A percentile compares a stretch with the other conserved stretches of the same genome.
Evolutionary conservation across 1,284 basidiomycete genomes (phyloP).

Genomic region (Chondrostereum purpureum): DNA sequence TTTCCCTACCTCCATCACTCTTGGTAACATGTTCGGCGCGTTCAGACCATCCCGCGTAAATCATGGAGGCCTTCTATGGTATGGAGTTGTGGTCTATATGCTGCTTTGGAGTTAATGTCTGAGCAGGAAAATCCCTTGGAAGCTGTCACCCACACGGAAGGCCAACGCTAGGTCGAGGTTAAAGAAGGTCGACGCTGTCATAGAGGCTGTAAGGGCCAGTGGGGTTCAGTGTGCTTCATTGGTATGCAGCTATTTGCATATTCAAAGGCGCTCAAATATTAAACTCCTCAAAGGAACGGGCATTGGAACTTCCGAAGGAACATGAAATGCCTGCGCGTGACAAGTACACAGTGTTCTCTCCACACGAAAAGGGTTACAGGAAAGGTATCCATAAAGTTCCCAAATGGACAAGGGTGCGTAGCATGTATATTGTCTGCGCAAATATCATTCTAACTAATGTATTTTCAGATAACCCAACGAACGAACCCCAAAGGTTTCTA

Average conservation of each 20-base stretch:
- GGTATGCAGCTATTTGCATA: conserved; percentile 42
- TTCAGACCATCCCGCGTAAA: conserved; percentile 66
- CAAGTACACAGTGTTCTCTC: conserved; percentile 92
- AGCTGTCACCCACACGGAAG: conserved; percentile 86
- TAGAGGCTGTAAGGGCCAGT: conserved; percentile 77
- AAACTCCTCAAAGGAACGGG: conserved; percentile 40
- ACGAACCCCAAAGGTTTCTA: conserved; percentile 89
- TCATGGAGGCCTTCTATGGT: conserved; percentile 78
- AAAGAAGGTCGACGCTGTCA: conserved; percentile 90
- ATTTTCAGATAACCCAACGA: conserved; percentile 65
- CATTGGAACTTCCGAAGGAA: conserved; percentile 80
- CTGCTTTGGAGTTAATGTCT: conserved; percentile 1
- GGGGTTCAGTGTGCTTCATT: conserved; percentile 75
- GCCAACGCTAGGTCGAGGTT: conserved; percentile 84
- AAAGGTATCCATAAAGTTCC: conserved; percentile 97
- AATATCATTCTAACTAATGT: conserved; percentile 11
- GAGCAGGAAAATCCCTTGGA: conserved; percentile 90
- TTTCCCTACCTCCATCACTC: conserved; percentile 7
- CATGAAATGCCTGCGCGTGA: conserved; percentile 83
- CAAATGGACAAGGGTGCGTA: conserved; percentile 84
- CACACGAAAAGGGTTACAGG: conserved; percentile 69
- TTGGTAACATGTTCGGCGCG: conserved; percentile 63
- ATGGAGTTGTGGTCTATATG: conserved; percentile 14
- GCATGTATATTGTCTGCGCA: background rate
- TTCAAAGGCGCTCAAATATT: conserved; percentile 4